Conservation (phyloP, 345 rosid genomes). For the Dipteronia dyeriana region DNA sequence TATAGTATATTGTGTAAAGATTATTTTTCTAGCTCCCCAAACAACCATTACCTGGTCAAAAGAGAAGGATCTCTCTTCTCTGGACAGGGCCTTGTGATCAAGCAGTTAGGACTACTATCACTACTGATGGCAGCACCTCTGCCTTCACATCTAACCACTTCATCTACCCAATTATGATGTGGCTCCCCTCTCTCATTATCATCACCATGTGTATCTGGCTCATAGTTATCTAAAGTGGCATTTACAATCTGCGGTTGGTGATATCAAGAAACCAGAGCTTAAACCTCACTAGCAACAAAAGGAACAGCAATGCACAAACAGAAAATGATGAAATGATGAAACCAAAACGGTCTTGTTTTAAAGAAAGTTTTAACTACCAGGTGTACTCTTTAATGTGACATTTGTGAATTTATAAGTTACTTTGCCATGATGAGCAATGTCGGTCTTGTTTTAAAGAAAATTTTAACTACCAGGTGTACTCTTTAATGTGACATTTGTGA, state of each 20-base stretch:
- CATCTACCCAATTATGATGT: conserved; percentile 91
- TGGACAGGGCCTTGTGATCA: conserved; percentile 58
- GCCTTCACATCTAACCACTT: conserved; percentile 91
- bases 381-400: not conserved
- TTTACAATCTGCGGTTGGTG: conserved; percentile 62
- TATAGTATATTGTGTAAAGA: not conserved
- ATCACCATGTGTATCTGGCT: conserved; percentile 41
- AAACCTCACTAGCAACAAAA: not conserved
- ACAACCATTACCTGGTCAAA: conserved; percentile 62
- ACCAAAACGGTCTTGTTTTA: not conserved
- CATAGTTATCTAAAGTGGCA: conserved; percentile 81
- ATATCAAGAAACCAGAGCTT: conserved; percentile 1
- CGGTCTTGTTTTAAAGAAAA: too few species aligned
- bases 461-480: too few species aligned
- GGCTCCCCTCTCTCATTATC: conserved; percentile 61
- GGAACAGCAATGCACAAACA: not conserved
- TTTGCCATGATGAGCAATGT: too few species aligned
- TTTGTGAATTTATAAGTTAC: not conserved
- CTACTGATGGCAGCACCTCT: conserved; percentile 45
- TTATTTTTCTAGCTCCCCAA: not conserved
- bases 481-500: too few species aligned
- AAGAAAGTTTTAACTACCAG: not conserved
- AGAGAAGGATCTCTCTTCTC: conserved; percentile 76
- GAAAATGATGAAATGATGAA: not conserved
- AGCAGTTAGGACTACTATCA: conserved; percentile 55